Base-by-base conservation (phyloP, 176 grass and related monocot genomes). In the Alloteropsis semialata region DNA sequence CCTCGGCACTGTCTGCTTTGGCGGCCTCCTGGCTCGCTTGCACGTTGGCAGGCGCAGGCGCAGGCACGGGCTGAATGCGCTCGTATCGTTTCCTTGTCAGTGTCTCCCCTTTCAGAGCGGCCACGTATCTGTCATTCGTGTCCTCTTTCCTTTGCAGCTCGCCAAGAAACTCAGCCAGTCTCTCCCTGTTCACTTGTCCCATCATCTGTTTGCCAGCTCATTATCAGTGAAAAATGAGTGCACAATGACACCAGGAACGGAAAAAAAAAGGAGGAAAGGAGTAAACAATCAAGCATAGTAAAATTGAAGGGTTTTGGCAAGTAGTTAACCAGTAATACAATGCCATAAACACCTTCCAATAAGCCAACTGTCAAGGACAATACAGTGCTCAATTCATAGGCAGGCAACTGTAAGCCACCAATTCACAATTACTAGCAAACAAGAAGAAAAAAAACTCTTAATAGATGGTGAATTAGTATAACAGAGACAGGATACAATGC, bases 131-230 rank as follows among this genome's bases (percentile, higher is more conserved):
- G 46, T 97, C 94, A 46, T 93, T 97, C 2, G 87, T 97, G 81
- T 97, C 91, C 59, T 93, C 85, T 83, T 97, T 97, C 74, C 91
- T 87, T 69, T 91, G 94, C 69, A 97, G 86, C 73, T 97, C 94
- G 19, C 94, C 91, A 38, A 97, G 89, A 90, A 90, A 93, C 77
- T 98, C 96, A n/a, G 96, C 92, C n/a, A 98, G 56, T 61, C 96
- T 88, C 72, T 98, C 96, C 46, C 78, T 89, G 55, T 95, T 95
- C 39, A 92, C 83, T 91, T 95, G 96, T 48, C 93, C 96, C 96
- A 98, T 93, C 94, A 97, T 91, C 94, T 93, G 82, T 27, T 82
- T 53, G 19, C 4, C 64, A n/a, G 29, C 66, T 66, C 19, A 63
- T n/a, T 32, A 49, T 59, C 69, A 85, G 44, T 69, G 34, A 65